phyloP scores from a whole-genome alignment of 129 eudicot species.

The Apium graveolens region DNA sequence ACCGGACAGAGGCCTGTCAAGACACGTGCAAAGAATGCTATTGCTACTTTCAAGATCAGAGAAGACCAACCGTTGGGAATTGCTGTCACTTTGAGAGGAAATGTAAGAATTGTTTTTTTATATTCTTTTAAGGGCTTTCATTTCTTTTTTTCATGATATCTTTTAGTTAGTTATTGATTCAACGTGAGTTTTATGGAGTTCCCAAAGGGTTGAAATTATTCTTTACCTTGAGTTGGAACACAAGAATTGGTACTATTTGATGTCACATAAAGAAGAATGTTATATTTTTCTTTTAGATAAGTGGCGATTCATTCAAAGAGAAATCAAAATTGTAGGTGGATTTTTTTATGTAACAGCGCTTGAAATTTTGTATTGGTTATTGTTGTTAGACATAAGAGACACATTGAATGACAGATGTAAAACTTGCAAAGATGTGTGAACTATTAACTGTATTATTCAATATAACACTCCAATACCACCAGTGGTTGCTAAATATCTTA shows the following conservation, averaged over 20 bases:
- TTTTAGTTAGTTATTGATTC: not conserved
- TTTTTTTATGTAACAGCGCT: not conserved
- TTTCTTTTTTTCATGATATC: not conserved
- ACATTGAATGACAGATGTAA: not conserved
- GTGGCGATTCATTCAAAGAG: not conserved
- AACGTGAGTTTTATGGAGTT: not conserved
- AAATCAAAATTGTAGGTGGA: not conserved
- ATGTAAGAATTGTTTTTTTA: conserved; percentile 48
- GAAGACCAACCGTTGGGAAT: conserved; percentile 76
- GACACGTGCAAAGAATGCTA: conserved; percentile 84
- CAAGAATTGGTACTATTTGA: not conserved
- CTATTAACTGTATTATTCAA: not conserved
- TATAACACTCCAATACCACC: no score
- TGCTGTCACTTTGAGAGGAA: conserved; percentile 85
- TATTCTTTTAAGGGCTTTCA: not conserved
- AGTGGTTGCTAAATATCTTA: not conserved
- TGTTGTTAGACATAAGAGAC: not conserved
- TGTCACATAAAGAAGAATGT: not conserved
- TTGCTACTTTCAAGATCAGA: conserved; percentile 84
- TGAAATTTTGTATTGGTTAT: not conserved
- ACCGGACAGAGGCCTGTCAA: conserved; percentile 94
- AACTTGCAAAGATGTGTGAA: not conserved
- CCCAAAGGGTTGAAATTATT: not conserved
- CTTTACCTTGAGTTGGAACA: not conserved
- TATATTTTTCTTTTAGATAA: not conserved